Evolutionary conservation across 331 rosid genomes (phyloP).

Genomic region (Malus hybrid): DNA sequence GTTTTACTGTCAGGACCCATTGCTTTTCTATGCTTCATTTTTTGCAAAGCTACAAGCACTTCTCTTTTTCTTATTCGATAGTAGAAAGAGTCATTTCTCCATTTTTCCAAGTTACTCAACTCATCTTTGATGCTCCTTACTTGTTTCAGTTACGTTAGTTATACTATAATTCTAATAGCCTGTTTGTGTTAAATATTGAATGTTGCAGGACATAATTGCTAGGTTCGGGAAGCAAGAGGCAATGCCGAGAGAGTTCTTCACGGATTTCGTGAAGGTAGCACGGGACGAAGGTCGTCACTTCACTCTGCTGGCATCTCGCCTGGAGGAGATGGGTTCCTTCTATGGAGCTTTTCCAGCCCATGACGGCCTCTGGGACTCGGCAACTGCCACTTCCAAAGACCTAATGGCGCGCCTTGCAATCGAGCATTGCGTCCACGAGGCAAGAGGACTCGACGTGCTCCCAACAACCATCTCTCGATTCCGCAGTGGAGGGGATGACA

Average conservation of each 20-base stretch:
- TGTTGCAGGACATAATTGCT: slow-evolving; percentile 72
- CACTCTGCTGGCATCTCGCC: slow-evolving; percentile 66
- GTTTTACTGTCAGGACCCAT: too few relatives aligned
- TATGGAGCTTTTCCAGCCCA: slow-evolving; percentile 82
- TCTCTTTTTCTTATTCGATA: too few relatives aligned
- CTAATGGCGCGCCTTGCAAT: slow-evolving; percentile 69
- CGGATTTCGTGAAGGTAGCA: slow-evolving; percentile 84
- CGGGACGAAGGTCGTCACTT: slow-evolving; percentile 91
- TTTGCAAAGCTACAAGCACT: too few relatives aligned
- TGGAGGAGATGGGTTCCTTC: slow-evolving; percentile 65
- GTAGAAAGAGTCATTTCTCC: too few relatives aligned
- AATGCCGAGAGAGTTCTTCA: slow-evolving; percentile 85
- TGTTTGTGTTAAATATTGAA: not conserved
- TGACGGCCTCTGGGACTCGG: slow-evolving; percentile 92
- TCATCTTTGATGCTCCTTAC: too few relatives aligned
- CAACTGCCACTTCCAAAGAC: slow-evolving; percentile 67
- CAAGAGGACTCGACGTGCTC: slow-evolving; percentile 81
- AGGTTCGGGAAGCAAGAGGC: slow-evolving; percentile 79
- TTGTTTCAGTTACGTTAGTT: too few relatives aligned
- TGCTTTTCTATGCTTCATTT: too few relatives aligned
- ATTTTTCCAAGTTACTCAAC: too few relatives aligned
- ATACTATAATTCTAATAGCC: not conserved
- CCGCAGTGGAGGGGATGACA: slow-evolving; percentile 54
- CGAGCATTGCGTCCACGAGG: slow-evolving; percentile 95
- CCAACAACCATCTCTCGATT: slow-evolving; percentile 73